Conservation (phyloP, 2,329 filamentous ascomycete genomes). For the Hortaea werneckii region DNA sequence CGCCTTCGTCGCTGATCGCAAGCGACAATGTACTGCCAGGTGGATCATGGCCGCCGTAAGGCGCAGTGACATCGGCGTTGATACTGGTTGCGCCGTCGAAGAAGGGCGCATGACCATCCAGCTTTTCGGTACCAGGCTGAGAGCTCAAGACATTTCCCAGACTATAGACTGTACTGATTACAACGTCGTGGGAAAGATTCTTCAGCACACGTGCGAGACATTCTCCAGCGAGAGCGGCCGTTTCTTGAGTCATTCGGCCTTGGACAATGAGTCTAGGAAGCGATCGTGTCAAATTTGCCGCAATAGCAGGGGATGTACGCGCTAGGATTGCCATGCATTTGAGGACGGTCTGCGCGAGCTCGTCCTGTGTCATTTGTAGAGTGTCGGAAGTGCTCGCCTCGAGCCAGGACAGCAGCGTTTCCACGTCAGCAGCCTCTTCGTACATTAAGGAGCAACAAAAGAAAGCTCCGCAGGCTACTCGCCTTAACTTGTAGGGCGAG, state of each 20-base stretch:
- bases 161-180: constrained; percentile 92
- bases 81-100: constrained; percentile 35
- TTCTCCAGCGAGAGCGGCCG: constrained; percentile 67
- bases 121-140: constrained; percentile 44
- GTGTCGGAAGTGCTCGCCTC: constrained; percentile 71
- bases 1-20: constrained; percentile 63
- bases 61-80: constrained; percentile 8
- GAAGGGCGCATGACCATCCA: constrained; percentile 35
- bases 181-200: constrained; percentile 76
- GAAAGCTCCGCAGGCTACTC: constrained; percentile 67
- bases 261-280: constrained; percentile 84
- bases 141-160: constrained; percentile 91
- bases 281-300: constrained; percentile 65
- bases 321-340: constrained; percentile 76
- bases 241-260: constrained; percentile 57
- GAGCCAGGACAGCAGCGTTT: constrained; percentile 73
- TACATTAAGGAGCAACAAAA: constrained; percentile 76
- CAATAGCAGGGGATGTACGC: constrained; percentile 60
- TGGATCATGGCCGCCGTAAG: constrained; percentile 20
- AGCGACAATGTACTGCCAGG: constrained; percentile 70
- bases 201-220: constrained; percentile 74
- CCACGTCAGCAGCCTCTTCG: constrained; percentile 68
- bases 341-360: constrained; percentile 66
- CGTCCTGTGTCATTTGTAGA: constrained; percentile 70
- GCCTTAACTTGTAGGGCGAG: constrained; percentile 81